Percentiles rank a stretch among this genome's conserved stretches.
phyloP scores from a whole-genome alignment of 495 filamentous ascomycete species.

The Hypomontagnella submonticulosa region DNA sequence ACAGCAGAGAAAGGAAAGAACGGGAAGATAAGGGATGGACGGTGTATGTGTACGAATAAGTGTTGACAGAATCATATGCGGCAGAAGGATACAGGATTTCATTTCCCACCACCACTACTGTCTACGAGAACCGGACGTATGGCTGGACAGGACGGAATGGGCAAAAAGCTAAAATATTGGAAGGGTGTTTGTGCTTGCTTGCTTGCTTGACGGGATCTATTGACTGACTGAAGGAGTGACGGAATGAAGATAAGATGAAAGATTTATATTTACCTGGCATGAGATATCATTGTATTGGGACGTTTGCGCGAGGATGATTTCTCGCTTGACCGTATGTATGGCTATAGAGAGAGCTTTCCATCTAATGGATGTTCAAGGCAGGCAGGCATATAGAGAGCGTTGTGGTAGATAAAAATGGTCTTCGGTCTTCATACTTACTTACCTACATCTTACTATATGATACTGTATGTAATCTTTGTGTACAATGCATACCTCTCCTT shows the following conservation, averaged over 20 bases:
- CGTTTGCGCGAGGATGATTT: too few relatives aligned
- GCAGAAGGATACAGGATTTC: conserved; percentile 32
- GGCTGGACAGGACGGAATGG: conserved; percentile 8
- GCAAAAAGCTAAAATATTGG: too few relatives aligned
- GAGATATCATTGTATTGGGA: conserved; percentile 10
- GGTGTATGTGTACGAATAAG: conserved; percentile 44
- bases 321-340: background rate
- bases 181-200: too few relatives aligned
- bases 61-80: conserved; percentile 41
- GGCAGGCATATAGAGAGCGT: conserved; percentile 30
- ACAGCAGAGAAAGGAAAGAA: too few relatives aligned
- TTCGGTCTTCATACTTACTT: background rate
- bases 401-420: conserved; percentile 35
- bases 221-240: conserved; percentile 11
- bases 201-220: too few relatives aligned
- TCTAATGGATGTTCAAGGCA: conserved; percentile 17
- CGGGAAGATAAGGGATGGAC: background rate
- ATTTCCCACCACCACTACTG: background rate
- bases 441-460: too few relatives aligned
- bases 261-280: conserved; percentile 7
- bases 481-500: too few relatives aligned
- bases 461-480: too few relatives aligned
- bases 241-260: background rate
- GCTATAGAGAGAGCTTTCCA: conserved; percentile 24
- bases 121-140: conserved; percentile 5